Base-by-base conservation (phyloP, 2,329 filamentous ascomycete species). In the Colletotrichum gigasporum region DNA sequence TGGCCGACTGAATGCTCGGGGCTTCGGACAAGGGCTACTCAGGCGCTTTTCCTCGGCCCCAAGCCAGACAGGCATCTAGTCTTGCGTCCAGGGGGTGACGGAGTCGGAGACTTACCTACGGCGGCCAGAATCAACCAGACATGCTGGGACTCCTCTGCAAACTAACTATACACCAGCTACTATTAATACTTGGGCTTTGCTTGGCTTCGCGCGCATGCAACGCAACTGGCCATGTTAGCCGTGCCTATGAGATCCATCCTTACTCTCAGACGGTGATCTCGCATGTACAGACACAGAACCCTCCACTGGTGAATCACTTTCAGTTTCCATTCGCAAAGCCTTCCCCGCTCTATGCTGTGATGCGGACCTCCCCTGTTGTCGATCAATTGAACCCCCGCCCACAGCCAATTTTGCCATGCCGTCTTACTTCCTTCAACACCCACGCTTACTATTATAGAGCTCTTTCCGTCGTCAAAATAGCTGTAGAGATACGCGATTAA, bases 221-320 rank as follows among this genome's bases (percentile, higher is more conserved):
- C 39, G 18, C 39, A 24, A 18, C 16, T n/a, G n/a, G n/a, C n/a
- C n/a, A n/a, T n/a, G n/a, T 42, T 42, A 24, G 39, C 39, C 16
- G 39, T 42, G 14, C 16, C 39, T 24, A 22, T 20, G 22, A 22
- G 8, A 42, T 20, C 39, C 39, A 42, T 20, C 39, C 39, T 24
- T 18, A 20, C 47, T 57, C 47, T 44, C 47, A 60, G 47, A 60
- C 47, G n/a, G 30, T 35, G 41, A 56, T 50, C 42, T 48, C 35
- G 34, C 28, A 24, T 22, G n/a, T 50, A 32, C 18, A 20, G 39
- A 16, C 39, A 42, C 39, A 20, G 12, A n/a, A n/a, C n/a, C 18
- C 16, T 12, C 22, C 39, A 12, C 18, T 42, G 35, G 35, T 58
- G 44, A 58, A 41, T 18, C 34, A 42, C 55, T 24, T 41, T 30